Evolutionary conservation across 2,329 filamentous ascomycete genomes (phyloP), one percentile per base, ranked within the genome.

Genomic region (Emydomyces testavorans): DNA sequence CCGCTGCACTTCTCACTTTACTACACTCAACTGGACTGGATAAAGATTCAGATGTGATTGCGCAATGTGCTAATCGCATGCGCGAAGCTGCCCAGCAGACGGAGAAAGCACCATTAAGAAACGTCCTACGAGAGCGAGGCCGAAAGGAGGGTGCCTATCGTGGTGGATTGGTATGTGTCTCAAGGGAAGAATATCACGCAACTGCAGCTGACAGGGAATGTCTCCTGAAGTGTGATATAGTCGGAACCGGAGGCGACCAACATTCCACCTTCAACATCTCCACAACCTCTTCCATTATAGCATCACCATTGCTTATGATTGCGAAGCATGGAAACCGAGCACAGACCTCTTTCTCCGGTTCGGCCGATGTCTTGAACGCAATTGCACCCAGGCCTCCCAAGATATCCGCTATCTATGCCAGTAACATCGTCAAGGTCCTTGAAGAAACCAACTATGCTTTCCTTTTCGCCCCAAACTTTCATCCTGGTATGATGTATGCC

Each of bases 231-330:
- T 81, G 89, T 64, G 92, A 98, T 65, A 96, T 98, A 63, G 92
- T 98, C 50, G 92, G 92, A 57, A 98, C 92, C 6, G 92, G 92
- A 56, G 92, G 92, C 61, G 92, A 98, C 70, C 83, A 84, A 16
- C 89, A 96, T 74, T 87, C 94, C 66, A 98, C 92, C 28, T 98
- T 94, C 79, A 98, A 98, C 66, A 90, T 98, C 63, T 92, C 84
- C 57, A 98, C 92, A 3, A 94, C 92, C 5, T 80, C 92, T 2
- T 94, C 88, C 15, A 95, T 98, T 61, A 73, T 98, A 41, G 87
- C 86, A 39, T 93, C 88, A 4, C 80, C 88, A 3, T 72, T 93
- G 23, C 77, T 98, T 29, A 75, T 93, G 58, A 76, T 94, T 49
- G 86, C 85, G 55, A 98, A 98, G 71, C 92, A 98, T 69, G 92